phyloP scores from a whole-genome alignment of 2,329 filamentous ascomycete genomes.

The Chaetothyriales sp. region DNA sequence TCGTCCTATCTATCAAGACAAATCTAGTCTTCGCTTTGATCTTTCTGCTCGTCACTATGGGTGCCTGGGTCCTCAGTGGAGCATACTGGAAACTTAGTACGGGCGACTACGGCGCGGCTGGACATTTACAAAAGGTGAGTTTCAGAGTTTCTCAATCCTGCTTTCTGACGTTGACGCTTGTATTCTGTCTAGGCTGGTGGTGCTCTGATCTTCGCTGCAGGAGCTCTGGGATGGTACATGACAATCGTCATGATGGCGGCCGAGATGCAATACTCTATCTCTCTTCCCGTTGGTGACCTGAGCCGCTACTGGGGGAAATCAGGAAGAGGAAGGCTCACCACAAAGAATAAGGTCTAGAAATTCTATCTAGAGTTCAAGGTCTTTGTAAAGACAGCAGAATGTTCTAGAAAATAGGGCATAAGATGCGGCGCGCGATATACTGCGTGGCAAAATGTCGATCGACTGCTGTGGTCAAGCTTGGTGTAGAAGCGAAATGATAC shows the following conservation, averaged over 20 bases:
- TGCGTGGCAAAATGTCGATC: no score
- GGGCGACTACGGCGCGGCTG: slow-evolving; percentile 10
- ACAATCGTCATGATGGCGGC: slow-evolving; percentile 18
- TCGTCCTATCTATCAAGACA: slow-evolving; percentile 17
- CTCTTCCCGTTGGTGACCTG: slow-evolving; percentile 15
- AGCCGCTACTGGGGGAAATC: slow-evolving; percentile 12
- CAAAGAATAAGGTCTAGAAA: not conserved
- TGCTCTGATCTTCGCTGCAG: slow-evolving; percentile 14
- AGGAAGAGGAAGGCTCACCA: no score
- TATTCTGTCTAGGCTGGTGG: slow-evolving; percentile 9
- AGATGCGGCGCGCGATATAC: no score
- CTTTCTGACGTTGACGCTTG: not conserved
- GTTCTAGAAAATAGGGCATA: no score
- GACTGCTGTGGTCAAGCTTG: no score
- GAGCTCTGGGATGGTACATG: slow-evolving; percentile 16
- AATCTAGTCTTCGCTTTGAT: slow-evolving; percentile 14
- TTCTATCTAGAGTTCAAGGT: no score
- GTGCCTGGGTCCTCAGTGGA: slow-evolving; percentile 12
- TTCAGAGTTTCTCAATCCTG: not conserved
- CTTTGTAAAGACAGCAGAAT: no score
- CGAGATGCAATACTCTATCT: slow-evolving; percentile 14
- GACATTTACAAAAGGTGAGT: slow-evolving; percentile 15
- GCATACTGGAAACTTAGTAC: slow-evolving; percentile 18
- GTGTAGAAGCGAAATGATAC: no score
- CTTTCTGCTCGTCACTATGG: slow-evolving; percentile 14